Percentiles rank a stretch among this genome's conserved stretches.
These are phyloP conservation scores for Suhomyces vadensis DNA, from an alignment of 805 yeast species.

Conservation along the genomic window DNA sequence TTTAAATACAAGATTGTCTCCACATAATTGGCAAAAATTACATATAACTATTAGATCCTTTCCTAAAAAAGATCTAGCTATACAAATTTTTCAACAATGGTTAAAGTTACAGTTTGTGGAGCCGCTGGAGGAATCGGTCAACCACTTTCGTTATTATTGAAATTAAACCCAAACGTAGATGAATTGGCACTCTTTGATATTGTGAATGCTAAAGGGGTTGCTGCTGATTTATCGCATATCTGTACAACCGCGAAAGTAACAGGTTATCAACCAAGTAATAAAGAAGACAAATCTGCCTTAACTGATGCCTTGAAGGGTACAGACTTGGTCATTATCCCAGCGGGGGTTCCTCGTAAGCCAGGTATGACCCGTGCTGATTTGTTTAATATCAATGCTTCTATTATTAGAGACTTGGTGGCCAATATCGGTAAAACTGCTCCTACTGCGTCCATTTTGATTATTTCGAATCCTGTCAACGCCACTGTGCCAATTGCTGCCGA, in stretches of 20 bases:
- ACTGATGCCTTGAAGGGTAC: conserved; percentile 38
- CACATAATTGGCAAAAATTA: not conserved
- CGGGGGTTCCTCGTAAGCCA: conserved; percentile 51
- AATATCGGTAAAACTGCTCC: conserved; percentile 41
- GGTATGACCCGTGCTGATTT: conserved; percentile 51
- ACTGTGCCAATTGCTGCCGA: conserved; percentile 52
- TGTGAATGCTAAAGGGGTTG: conserved; percentile 48
- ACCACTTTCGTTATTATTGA: conserved; percentile 45
- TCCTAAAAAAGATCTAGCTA: not conserved
- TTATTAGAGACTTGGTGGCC: conserved; percentile 44
- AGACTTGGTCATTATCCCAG: conserved; percentile 46
- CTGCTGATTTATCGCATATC: conserved; percentile 47
- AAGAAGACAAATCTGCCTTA: conserved; percentile 39
- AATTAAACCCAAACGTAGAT: conserved; percentile 39
- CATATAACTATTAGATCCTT: not conserved
- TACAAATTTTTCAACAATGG: conserved; percentile 31
- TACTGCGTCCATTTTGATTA: conserved; percentile 45
- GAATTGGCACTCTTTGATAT: conserved; percentile 45
- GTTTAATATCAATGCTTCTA: conserved; percentile 48
- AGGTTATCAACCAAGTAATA: conserved; percentile 42
- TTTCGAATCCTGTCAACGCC: conserved; percentile 48
- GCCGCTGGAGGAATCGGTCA: conserved; percentile 54
- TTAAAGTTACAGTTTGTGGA: conserved; percentile 50
- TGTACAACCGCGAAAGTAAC: conserved; percentile 40
- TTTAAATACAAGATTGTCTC: not conserved